Evolutionary conservation across 176 grass and related monocot species (phyloP).

Genomic region (Secale cereale): DNA sequence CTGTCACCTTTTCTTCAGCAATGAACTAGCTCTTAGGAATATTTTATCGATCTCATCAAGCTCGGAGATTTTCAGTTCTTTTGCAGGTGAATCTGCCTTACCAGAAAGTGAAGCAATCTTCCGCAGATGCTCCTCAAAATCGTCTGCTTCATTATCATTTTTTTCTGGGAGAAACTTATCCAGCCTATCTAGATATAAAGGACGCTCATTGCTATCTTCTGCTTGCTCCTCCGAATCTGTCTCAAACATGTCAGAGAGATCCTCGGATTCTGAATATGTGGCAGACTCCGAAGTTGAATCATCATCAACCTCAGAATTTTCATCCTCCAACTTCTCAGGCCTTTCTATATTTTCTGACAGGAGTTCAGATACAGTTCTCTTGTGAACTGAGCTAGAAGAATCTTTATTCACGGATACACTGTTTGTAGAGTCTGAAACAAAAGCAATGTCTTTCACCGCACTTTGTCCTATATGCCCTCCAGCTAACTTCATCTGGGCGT

Average conservation of each 20-base stretch:
- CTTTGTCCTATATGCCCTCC: constrained; percentile 33
- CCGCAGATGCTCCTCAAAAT: constrained; percentile 88
- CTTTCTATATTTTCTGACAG: constrained; percentile 41
- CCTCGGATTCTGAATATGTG: constrained; percentile 64
- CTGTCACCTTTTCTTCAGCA: constrained; percentile 74
- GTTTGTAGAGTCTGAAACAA: constrained; percentile 26
- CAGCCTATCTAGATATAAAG: constrained; percentile 67
- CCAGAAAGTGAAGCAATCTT: constrained; percentile 72
- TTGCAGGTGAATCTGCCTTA: constrained; percentile 49
- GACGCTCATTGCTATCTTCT: constrained; percentile 35
- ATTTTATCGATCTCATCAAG: constrained; percentile 96
- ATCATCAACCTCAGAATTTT: constrained; percentile 38
- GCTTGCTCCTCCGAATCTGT: constrained; percentile 72
- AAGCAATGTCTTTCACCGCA: constrained; percentile 7
- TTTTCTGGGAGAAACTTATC: constrained; percentile 76
- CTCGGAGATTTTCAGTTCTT: constrained; percentile 71
- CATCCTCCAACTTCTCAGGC: constrained; percentile 30
- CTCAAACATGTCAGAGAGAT: constrained; percentile 91
- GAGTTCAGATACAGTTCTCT: constrained; percentile 32
- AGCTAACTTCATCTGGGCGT: constrained; percentile 68
- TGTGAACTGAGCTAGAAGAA: constrained; percentile 6
- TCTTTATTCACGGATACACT: constrained; percentile 12
- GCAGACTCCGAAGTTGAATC: constrained; percentile 55
- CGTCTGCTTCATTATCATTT: constrained; percentile 41
- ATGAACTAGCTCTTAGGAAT: constrained; percentile 90